Percentiles rank a stretch among this genome's conserved stretches.
phyloP scores from a whole-genome alignment of 23 red algal species.

The Gracilariopsis chorda region DNA sequence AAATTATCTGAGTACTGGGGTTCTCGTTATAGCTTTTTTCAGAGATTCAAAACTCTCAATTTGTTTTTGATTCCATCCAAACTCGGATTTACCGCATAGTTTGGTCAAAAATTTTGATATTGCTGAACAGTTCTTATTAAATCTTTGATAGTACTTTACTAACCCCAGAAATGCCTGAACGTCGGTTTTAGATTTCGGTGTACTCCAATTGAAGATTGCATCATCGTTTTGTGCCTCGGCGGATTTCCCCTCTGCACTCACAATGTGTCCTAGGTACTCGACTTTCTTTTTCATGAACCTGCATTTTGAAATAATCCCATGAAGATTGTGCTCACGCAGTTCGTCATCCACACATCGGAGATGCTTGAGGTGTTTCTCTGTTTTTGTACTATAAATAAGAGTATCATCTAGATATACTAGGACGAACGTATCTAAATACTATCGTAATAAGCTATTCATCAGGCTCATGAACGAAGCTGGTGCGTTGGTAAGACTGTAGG shows the following conservation, averaged over 20 bases:
- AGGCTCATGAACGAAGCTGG: constrained; percentile 32
- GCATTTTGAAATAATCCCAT: background rate
- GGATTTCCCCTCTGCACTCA: background rate
- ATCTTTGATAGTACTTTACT: constrained; percentile 29
- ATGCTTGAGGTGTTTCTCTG: background rate
- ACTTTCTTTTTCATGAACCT: background rate
- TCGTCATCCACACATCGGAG: background rate
- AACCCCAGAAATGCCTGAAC: constrained; percentile 17
- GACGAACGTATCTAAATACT: background rate
- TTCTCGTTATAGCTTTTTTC: background rate
- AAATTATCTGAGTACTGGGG: constrained; percentile 19
- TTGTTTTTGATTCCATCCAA: background rate
- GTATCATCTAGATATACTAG: too few relatives aligned
- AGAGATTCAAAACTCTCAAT: background rate
- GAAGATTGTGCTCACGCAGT: background rate
- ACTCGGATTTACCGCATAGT: background rate
- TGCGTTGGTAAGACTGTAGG: constrained; percentile 23
- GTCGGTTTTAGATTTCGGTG: background rate
- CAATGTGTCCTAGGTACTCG: too few relatives aligned
- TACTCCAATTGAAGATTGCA: background rate
- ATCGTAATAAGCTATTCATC: background rate
- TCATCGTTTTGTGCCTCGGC: background rate
- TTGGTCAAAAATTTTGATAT: background rate
- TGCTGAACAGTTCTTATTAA: background rate
- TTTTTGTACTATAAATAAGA: too few relatives aligned